Percentiles rank a stretch among this genome's conserved stretches.
Conservation (phyloP, 768 basidiomycete species). For the Pulveroboletus frians region DNA sequence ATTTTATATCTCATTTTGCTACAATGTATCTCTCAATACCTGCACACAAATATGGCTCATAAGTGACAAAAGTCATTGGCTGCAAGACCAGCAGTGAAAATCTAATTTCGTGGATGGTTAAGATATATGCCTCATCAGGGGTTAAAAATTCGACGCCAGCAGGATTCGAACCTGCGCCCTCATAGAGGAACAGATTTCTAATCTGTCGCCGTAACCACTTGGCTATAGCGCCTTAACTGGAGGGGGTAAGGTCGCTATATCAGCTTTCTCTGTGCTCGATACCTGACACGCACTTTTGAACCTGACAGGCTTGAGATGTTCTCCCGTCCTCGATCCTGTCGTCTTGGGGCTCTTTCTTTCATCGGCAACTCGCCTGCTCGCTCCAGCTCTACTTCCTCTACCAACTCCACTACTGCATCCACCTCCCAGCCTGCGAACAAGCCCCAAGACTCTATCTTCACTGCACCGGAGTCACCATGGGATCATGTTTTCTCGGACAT, state of each 20-base stretch:
- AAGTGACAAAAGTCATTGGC: too few species aligned
- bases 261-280: too few species aligned
- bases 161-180: constrained; percentile 43
- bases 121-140: too few species aligned
- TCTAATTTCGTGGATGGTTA: too few species aligned
- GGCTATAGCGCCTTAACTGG: constrained; percentile 55
- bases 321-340: constrained; percentile 10
- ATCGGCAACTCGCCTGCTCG: not conserved
- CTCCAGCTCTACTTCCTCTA: not conserved
- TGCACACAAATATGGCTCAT: too few species aligned
- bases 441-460: constrained; percentile 31
- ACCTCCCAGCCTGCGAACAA: not conserved
- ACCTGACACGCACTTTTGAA: too few species aligned
- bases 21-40: too few species aligned
- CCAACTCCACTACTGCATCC: not conserved
- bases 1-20: too few species aligned
- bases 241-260: too few species aligned
- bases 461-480: constrained; percentile 39
- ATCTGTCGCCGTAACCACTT: constrained; percentile 76
- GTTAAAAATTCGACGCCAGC: constrained; percentile 32
- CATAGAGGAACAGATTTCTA: constrained; percentile 40
- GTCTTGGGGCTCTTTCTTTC: not conserved
- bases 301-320: constrained; percentile 13
- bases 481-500: constrained; percentile 51
- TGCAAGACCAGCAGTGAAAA: too few species aligned